Conservation (phyloP, 768 basidiomycete species). For the Phlebiopsis gigantea region DNA sequence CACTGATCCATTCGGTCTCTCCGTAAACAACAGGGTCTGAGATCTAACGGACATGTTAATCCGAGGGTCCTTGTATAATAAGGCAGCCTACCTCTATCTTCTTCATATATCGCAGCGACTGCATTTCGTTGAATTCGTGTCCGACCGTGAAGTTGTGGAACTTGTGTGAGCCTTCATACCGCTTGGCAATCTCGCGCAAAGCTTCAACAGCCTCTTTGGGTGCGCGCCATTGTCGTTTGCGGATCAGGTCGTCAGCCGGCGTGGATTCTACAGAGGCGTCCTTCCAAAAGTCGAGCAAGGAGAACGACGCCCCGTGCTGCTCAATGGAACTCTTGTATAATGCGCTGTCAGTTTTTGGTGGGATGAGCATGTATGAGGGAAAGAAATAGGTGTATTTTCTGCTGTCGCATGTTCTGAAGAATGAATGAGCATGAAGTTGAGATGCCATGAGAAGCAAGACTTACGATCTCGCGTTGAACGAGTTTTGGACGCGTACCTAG, state of each 20-base stretch:
- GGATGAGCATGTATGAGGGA: constrained; percentile 87
- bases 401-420: constrained; percentile 81
- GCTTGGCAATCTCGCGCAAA: constrained; percentile 51
- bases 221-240: constrained; percentile 72
- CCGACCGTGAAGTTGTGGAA: constrained; percentile 97
- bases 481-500: constrained; percentile 69
- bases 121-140: constrained; percentile 76
- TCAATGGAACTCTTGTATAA: constrained; percentile 43
- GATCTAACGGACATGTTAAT: constrained; percentile 38
- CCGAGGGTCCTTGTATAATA: neutral
- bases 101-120: constrained; percentile 85
- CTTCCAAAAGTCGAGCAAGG: constrained; percentile 60
- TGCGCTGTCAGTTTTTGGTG: constrained; percentile 74
- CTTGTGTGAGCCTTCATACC: constrained; percentile 88
- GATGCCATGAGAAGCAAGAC: constrained; percentile 13
- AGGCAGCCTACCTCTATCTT: constrained; percentile 57
- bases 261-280: constrained; percentile 29
- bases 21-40: constrained; percentile 85
- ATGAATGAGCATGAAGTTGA: neutral
- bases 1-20: constrained; percentile 91
- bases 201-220: constrained; percentile 43
- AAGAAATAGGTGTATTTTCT: constrained; percentile 98
- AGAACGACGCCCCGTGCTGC: constrained; percentile 16
- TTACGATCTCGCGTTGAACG: constrained; percentile 75
- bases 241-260: constrained; percentile 52